phyloP scores from a whole-genome alignment of 495 filamentous ascomycete species.

The Penicillium steckii region DNA sequence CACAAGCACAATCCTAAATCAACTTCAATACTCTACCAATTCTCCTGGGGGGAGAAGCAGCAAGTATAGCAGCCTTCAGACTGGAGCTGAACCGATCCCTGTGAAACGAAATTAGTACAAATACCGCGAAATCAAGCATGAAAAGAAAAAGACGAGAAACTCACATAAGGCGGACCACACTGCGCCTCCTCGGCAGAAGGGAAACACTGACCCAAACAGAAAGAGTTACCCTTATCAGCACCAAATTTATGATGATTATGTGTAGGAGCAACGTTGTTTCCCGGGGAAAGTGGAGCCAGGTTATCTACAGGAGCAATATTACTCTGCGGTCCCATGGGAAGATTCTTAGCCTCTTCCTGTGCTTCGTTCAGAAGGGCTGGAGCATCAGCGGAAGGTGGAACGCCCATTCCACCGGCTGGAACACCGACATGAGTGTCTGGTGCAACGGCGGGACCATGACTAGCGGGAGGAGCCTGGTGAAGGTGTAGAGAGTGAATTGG shows the following conservation, averaged over 20 bases:
- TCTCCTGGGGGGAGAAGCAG: conserved; percentile 18
- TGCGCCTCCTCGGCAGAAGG: conserved; percentile 7
- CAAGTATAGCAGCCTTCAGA: conserved; percentile 18
- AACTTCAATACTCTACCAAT: conserved; percentile 10
- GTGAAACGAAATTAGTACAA: background rate
- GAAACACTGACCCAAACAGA: conserved; percentile 27
- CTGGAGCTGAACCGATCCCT: conserved; percentile 16
- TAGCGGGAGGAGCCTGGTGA: background rate
- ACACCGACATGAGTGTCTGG: background rate
- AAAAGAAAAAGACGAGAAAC: conserved; percentile 13
- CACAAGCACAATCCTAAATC: background rate
- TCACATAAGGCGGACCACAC: conserved; percentile 20
- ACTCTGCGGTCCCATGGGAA: background rate
- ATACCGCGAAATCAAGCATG: background rate
- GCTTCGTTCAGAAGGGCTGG: background rate
- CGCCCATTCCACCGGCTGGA: background rate
- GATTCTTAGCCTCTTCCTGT: background rate
- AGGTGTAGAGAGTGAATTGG: background rate
- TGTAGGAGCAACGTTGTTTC: conserved; percentile 15
- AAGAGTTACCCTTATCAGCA: conserved; percentile 25
- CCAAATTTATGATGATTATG: conserved; percentile 6
- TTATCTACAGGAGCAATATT: conserved; percentile 12
- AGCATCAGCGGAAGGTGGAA: background rate
- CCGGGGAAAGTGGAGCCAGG: too few species aligned
- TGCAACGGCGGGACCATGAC: background rate